A percentile compares a stretch with the other conserved stretches of the same genome.
Conservation (phyloP, 192 early-diverging fungal genomes). For the Podila verticillata region DNA sequence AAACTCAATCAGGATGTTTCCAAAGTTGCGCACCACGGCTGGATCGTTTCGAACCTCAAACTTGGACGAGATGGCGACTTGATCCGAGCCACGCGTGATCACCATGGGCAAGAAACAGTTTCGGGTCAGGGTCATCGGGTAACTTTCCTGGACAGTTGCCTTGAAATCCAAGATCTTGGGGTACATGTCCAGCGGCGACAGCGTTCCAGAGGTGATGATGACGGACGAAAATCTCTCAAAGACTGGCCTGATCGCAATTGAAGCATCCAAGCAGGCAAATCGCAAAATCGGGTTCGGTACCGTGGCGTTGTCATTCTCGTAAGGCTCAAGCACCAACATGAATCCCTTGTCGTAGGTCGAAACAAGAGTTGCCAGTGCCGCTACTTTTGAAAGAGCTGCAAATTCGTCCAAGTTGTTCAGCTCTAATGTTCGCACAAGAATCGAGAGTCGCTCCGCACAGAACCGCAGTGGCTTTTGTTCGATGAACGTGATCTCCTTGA, state of each 20-base stretch:
- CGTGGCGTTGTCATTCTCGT: constrained; percentile 90
- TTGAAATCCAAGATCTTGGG: constrained; percentile 92
- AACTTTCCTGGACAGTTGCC: constrained; percentile 90
- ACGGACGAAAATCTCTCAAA: constrained; percentile 97
- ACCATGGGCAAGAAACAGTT: constrained; percentile 97
- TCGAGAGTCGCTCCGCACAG: constrained; percentile 91
- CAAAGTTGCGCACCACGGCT: constrained; percentile 98
- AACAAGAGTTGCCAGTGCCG: constrained; percentile 93
- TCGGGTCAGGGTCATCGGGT: constrained; percentile 95
- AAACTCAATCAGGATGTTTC: constrained; percentile 95
- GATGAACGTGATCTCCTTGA: constrained; percentile 95
- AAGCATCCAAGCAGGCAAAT: constrained; percentile 91
- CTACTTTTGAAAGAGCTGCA: constrained; percentile 84
- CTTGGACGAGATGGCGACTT: constrained; percentile 96
- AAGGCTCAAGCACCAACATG: constrained; percentile 95
- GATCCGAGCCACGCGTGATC: constrained; percentile 97
- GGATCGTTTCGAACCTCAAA: constrained; percentile 99
- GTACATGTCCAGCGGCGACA: constrained; percentile 98
- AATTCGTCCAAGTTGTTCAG: constrained; percentile 92
- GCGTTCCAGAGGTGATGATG: constrained; percentile 98
- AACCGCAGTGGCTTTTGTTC: constrained; percentile 96
- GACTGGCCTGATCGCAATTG: constrained; percentile 95
- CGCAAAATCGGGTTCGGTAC: constrained; percentile 97
- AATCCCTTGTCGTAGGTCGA: constrained; percentile 98
- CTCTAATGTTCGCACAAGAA: constrained; percentile 92